phyloP scores from a whole-genome alignment of 352 stramenopile genomes.

The Phytophthora fragariae region DNA sequence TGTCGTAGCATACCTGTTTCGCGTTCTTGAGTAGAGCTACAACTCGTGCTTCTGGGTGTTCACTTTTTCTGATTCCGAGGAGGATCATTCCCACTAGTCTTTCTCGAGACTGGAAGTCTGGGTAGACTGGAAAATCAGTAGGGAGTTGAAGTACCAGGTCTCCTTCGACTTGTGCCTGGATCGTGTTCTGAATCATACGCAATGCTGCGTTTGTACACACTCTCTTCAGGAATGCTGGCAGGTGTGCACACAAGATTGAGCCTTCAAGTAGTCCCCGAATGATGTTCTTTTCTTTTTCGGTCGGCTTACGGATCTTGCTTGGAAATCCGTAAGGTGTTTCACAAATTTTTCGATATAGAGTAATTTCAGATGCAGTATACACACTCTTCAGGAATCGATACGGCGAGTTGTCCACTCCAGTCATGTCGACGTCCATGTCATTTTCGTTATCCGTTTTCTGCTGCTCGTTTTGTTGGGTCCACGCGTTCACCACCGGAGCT shows the following conservation, averaged over 20 bases:
- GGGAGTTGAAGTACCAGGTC: slow-evolving; percentile 6
- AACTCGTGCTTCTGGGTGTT: not conserved
- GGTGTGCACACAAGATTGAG: not conserved
- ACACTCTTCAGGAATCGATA: too few species aligned
- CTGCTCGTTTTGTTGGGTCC: too few species aligned
- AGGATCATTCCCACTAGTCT: not conserved
- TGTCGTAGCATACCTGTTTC: slow-evolving; percentile 12
- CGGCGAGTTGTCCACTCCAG: too few species aligned
- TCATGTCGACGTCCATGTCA: too few species aligned
- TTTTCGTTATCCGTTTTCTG: too few species aligned
- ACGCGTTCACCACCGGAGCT: too few species aligned
- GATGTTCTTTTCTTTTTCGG: too few species aligned
- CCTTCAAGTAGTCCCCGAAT: not conserved
- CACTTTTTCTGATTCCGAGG: not conserved
- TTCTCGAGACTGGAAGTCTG: slow-evolving; percentile 2
- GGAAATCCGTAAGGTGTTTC: too few species aligned
- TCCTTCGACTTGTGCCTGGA: slow-evolving; percentile 15
- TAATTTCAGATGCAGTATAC: too few species aligned
- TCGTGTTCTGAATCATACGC: slow-evolving; percentile 12
- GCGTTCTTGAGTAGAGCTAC: slow-evolving; percentile 3
- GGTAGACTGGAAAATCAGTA: not conserved
- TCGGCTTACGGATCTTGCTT: too few species aligned
- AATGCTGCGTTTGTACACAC: not conserved
- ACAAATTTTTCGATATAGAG: too few species aligned
- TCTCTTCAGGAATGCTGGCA: not conserved